Evolutionary conservation across 768 basidiomycete genomes (phyloP), one percentile per base, ranked within the genome.

Genomic region (Suillus subaureus): DNA sequence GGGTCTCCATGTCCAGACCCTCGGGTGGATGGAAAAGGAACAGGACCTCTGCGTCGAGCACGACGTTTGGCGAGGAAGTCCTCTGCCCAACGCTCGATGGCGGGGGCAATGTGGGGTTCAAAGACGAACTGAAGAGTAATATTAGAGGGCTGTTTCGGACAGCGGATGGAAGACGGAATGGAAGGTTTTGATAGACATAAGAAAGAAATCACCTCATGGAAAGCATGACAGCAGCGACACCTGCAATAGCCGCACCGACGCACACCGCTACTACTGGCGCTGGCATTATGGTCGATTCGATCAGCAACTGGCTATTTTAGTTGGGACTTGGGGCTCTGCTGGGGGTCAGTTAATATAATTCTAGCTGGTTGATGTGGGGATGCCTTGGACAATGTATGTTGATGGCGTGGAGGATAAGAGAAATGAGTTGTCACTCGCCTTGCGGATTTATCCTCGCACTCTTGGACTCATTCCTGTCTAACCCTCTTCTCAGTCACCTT

Each of bases 61-160:
- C 74, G 75, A 60, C 77, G 74, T 40, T 66, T 66, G 37, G 72
- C 74, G 28, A 77, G 69, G 70, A 74, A 78, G 31, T 71, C 70
- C 69, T 80, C 77, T 2, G 74, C 74, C 76, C 79, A 79, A 61
- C 74, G 78, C 78, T 87, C 88, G 35, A 91, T 54, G 51, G 78
- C 81, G 0, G 89, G 89, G 23, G 87, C 88, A 64, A 91, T 82
- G 65, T 89, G 88, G 12, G 89, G 89, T 67, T 89, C 88, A 64
- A 89, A 90, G 35, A 91, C 84, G 63, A 87, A 86, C 89, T 91
- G 65, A 26, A 40, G 26, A 61, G 42, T 47, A 6, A 7, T n/a
- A 28, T 60, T 23, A 37, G 45, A 21, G 21, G 18, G 26, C 18
- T 43, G 12, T n/a, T n/a, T 39, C 4, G 15, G 18, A 51, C n/a